A percentile compares a stretch with the other conserved stretches of the same genome.
phyloP scores from a whole-genome alignment of 345 rosid genomes.

The Boechera stricta region DNA sequence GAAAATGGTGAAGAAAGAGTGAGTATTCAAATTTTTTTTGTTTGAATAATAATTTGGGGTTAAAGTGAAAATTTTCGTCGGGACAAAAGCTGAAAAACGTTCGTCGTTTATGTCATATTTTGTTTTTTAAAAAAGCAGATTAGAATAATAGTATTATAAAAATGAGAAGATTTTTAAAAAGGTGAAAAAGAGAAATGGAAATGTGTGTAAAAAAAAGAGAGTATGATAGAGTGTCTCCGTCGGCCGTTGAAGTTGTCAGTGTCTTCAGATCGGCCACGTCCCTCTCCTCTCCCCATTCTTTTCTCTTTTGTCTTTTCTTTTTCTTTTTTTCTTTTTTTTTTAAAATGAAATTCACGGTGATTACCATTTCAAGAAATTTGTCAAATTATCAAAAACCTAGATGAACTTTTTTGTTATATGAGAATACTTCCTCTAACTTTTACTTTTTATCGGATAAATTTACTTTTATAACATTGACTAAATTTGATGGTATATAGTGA shows the following conservation, averaged over 20 bases:
- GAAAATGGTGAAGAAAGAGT: not conserved
- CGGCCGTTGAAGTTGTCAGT: slow-evolving; percentile 37
- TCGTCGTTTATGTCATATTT: slow-evolving; percentile 5
- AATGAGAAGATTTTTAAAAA: slow-evolving; percentile 16
- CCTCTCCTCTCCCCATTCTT: slow-evolving; percentile 31
- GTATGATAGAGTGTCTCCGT: slow-evolving; percentile 34
- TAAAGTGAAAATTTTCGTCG: slow-evolving; percentile 23
- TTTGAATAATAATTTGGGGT: not conserved
- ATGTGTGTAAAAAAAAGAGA: not conserved
- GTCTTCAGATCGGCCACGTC: slow-evolving; percentile 45
- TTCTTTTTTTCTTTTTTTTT: not conserved
- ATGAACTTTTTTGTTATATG: not conserved
- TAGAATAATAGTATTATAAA: not conserved
- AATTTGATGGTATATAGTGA: not conserved
- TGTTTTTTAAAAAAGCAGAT: not conserved
- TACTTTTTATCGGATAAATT: not conserved
- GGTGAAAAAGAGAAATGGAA: not conserved
- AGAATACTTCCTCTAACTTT: not conserved
- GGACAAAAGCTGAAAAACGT: slow-evolving; percentile 31
- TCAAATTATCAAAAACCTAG: not conserved
- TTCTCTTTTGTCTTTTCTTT: slow-evolving; percentile 21
- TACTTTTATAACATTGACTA: not conserved
- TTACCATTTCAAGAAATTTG: slow-evolving; percentile 6
- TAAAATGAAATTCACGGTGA: not conserved
- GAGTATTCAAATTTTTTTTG: not conserved